Percentiles rank a stretch among this genome's conserved stretches.
phyloP scores from a whole-genome alignment of 768 basidiomycete species.

The Amylocystis lapponica region DNA sequence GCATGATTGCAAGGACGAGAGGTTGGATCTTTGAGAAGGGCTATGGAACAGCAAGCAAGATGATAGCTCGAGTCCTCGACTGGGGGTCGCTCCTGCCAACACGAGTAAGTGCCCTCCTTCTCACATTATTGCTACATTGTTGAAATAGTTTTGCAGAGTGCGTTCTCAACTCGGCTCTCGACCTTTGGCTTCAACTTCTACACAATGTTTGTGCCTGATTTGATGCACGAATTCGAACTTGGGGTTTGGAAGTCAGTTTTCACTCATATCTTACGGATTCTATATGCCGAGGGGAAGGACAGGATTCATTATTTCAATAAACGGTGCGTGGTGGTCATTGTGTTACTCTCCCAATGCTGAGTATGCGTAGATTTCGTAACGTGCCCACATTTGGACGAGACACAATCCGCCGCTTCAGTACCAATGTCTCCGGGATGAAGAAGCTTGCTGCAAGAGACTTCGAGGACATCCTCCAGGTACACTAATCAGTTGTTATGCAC shows the following conservation, averaged over 20 bases:
- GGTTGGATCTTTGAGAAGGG: slow-evolving; percentile 16
- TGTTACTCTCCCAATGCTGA: no score
- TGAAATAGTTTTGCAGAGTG: slow-evolving; percentile 19
- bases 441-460: slow-evolving; percentile 24
- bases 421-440: slow-evolving; percentile 22
- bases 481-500: no score
- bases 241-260: slow-evolving; percentile 28
- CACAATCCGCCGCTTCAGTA: slow-evolving; percentile 17
- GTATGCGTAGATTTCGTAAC: slow-evolving; percentile 12
- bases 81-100: slow-evolving; percentile 13
- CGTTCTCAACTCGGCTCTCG: slow-evolving; percentile 22
- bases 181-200: slow-evolving; percentile 22
- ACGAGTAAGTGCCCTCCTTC: slow-evolving; percentile 9
- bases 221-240: slow-evolving; percentile 31
- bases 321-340: slow-evolving; percentile 2
- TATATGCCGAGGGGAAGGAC: slow-evolving; percentile 7
- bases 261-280: slow-evolving; percentile 21
- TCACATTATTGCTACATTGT: neutral
- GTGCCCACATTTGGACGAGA: slow-evolving; percentile 17
- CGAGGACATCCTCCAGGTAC: slow-evolving; percentile 22
- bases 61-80: slow-evolving; percentile 10
- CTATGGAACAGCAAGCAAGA: slow-evolving; percentile 3
- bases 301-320: slow-evolving; percentile 9
- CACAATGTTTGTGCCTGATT: slow-evolving; percentile 22
- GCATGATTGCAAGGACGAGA: slow-evolving; percentile 8